Conservation (phyloP, 2,329 filamentous ascomycete species). For the Sporothrix mexicana region DNA sequence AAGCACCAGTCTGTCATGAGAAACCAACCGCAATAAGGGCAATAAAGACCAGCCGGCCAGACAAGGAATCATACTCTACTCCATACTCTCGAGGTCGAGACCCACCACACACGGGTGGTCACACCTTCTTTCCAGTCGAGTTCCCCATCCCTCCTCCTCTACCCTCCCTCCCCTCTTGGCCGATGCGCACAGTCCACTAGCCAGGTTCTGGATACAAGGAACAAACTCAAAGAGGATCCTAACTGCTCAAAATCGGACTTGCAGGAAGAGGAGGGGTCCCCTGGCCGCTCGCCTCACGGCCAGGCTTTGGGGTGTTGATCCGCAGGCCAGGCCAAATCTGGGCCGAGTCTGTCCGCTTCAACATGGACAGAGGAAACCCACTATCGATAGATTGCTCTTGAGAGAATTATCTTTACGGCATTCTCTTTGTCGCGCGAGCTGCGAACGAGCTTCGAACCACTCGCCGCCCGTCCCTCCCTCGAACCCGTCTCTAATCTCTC, state of each 20-base stretch:
- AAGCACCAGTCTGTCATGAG: not conserved
- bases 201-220: conserved; percentile 35
- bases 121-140: conserved; percentile 30
- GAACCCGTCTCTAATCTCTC: not conserved
- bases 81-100: conserved; percentile 10
- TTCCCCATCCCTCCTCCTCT: not conserved
- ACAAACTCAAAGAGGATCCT: conserved; percentile 13
- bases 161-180: conserved; percentile 2
- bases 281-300: conserved; percentile 18
- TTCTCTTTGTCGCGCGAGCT: conserved; percentile 10
- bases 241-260: conserved; percentile 5
- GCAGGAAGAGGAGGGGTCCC: not conserved
- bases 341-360: conserved; percentile 29
- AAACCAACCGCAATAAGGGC: conserved; percentile 1
- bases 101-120: conserved; percentile 36
- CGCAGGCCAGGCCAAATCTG: conserved; percentile 33
- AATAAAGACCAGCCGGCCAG: conserved; percentile 13
- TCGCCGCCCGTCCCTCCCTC: not conserved
- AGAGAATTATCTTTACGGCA: conserved; percentile 28
- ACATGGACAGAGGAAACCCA: not conserved
- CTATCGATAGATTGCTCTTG: conserved; percentile 33
- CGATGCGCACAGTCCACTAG: conserved; percentile 34
- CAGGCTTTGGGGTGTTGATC: conserved; percentile 37
- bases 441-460: conserved; percentile 1
- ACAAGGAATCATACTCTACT: conserved; percentile 23